Evolutionary conservation across 2,329 filamentous ascomycete genomes (phyloP).

Genomic region (Helotiales sp.): DNA sequence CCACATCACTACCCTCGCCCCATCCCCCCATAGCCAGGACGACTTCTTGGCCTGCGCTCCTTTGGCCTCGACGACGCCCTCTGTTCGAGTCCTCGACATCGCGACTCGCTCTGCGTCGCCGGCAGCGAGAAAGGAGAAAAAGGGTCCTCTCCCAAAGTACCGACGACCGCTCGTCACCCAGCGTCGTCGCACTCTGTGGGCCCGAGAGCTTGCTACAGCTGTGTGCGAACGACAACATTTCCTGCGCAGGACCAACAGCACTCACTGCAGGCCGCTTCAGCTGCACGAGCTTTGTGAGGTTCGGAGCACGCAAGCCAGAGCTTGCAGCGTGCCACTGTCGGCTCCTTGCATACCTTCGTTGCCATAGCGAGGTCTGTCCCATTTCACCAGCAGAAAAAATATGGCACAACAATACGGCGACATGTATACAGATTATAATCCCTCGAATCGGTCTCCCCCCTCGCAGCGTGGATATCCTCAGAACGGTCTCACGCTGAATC

Average conservation of each 20-base stretch:
- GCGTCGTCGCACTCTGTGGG: conserved; percentile 1
- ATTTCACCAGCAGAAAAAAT: conserved; percentile 23
- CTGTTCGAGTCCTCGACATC: conserved; percentile 3
- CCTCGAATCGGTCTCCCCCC: conserved; percentile 70
- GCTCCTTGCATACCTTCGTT: conserved; percentile 34
- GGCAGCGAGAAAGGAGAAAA: conserved; percentile 15
- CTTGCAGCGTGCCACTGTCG: conserved; percentile 33
- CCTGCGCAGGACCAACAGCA: conserved; percentile 15
- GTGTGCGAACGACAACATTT: conserved; percentile 3
- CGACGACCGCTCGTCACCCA: conserved; percentile 10
- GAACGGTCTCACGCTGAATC: conserved; percentile 62
- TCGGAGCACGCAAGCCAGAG: conserved; percentile 27
- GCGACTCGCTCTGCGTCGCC: background rate
- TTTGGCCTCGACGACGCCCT: background rate
- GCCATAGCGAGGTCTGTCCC: conserved; percentile 22
- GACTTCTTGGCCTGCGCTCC: conserved; percentile 3
- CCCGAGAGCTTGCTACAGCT: conserved; percentile 13
- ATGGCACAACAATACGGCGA: conserved; percentile 60
- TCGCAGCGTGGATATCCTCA: conserved; percentile 63
- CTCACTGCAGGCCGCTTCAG: conserved; percentile 13
- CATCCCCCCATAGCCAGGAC: background rate
- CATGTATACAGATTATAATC: conserved; percentile 70
- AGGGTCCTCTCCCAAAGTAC: conserved; percentile 18
- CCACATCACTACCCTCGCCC: background rate
- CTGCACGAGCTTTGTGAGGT: conserved; percentile 27